Evolutionary conservation across 148 eudicot species (phyloP).

Genomic region (Vaccinium corymbosum): DNA sequence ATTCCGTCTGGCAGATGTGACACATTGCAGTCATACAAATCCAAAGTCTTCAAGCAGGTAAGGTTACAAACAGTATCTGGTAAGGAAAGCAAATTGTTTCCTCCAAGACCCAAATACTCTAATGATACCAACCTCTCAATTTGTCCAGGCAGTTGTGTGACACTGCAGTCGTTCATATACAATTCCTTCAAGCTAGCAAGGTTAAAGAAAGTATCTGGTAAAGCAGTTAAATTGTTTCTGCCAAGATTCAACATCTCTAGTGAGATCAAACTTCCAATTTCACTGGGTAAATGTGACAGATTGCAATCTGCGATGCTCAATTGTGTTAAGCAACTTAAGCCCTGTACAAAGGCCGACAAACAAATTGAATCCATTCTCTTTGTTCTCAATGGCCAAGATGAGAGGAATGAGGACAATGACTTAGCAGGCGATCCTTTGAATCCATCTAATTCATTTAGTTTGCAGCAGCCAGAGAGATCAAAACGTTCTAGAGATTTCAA

Average conservation of each 20-base stretch:
- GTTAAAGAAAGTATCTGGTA: conserved; percentile 1
- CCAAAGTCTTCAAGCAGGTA: neutral
- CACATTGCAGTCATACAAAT: neutral
- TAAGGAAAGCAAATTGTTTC: neutral
- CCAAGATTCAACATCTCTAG: neutral
- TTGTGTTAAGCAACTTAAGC: neutral
- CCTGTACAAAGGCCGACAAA: neutral
- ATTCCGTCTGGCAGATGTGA: neutral
- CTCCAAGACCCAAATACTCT: neutral
- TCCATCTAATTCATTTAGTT: neutral
- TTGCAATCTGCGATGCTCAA: neutral
- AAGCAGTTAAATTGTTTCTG: neutral
- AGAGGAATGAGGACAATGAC: neutral
- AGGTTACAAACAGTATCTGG: neutral
- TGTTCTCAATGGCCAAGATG: neutral
- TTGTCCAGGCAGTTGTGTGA: neutral
- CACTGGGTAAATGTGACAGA: conserved; percentile 4
- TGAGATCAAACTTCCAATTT: conserved; percentile 9
- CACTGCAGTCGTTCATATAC: neutral
- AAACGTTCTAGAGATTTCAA: neutral
- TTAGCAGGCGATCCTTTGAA: neutral
- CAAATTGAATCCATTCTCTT: neutral
- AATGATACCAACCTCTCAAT: neutral
- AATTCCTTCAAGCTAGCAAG: neutral
- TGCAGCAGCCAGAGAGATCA: conserved; percentile 2